These are phyloP conservation scores for Cardamine resedifolia DNA, from an alignment of 345 rosid species.

Conservation along the genomic window DNA sequence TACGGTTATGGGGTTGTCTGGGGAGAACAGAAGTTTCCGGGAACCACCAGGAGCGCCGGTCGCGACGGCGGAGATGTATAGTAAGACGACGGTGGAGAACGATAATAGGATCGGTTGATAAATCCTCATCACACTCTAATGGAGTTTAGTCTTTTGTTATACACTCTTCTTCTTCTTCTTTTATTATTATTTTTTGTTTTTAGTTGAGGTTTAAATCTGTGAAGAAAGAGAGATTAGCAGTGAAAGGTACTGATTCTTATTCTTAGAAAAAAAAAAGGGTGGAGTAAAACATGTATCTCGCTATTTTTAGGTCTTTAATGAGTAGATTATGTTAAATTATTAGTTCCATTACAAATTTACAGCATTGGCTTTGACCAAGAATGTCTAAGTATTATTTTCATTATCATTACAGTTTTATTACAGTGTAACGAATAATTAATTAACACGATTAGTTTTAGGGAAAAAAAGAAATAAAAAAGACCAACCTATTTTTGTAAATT, in stretches of 20 bases:
- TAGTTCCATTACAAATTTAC: conserved; percentile 16
- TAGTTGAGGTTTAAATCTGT: neutral
- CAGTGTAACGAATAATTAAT: neutral
- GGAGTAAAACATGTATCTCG: neutral
- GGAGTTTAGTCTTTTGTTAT: neutral
- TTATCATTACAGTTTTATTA: neutral
- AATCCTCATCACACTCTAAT: conserved; percentile 41
- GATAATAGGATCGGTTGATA: conserved; percentile 6
- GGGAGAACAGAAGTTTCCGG: conserved; percentile 33
- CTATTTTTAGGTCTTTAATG: conserved; percentile 30
- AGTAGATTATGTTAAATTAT: neutral
- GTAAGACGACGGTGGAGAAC: conserved; percentile 30
- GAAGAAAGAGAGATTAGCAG: conserved; percentile 21
- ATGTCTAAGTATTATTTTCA: conserved; percentile 19
- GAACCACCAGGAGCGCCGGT: neutral
- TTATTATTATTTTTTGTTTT: conserved; percentile 6
- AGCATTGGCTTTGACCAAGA: conserved; percentile 27
- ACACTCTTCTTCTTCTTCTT: conserved; percentile 18
- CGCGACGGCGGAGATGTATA: conserved; percentile 8
- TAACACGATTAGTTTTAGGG: neutral
- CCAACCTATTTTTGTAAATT: conserved; percentile 19
- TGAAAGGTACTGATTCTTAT: conserved; percentile 18
- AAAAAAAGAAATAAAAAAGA: neutral
- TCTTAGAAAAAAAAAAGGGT: conserved; percentile 21
- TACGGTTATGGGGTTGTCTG: conserved; percentile 39